Evolutionary conservation across 1,284 basidiomycete genomes (phyloP), one percentile per base, ranked within the genome.

Genomic region (Cutaneotrichosporon mucoides): DNA sequence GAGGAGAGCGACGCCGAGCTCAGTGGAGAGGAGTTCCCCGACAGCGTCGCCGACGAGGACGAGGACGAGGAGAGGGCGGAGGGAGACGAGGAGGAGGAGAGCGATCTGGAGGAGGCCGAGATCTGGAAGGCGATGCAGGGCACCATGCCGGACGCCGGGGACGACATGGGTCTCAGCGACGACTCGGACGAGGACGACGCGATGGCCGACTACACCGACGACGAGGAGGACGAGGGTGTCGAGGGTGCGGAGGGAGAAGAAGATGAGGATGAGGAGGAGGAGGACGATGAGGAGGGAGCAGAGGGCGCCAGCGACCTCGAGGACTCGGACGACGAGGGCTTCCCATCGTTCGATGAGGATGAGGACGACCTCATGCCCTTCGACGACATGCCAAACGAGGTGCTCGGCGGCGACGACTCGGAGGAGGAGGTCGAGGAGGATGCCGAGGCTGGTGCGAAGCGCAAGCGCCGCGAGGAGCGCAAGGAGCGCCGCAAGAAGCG

Each of bases 51-150:
- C 8, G 73, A 71, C 4, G 72, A 66, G 41, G 69, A 67, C 24
- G 70, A 37, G 12, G 59, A 47, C 8, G 24, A 24, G 80, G 71
- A 4, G 73, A 73, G 9, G 65, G 57, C 35, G 10, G 73, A 70
- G 2, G 71, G 65, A 33, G 69, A 67, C 15, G 70, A 16, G 10
- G 60, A 40, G 6, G 80, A 72, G 6, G 74, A 73, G 16, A 83
- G 79, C 62, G 85, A 67, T 71, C 68, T 67, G 5, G 84, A 85
- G 37, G 86, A 87, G 66, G 84, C 78, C 8, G 88, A 88, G 70
- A 84, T 93, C 41, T 93, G 91, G 91, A 90, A 88, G 90, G 90
- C 84, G 1, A 92, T 94, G 88, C 85, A 89, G 81, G 84, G 85
- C 6, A 84, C 84, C 8, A 87, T 92, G 84, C 89, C 89, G 2